Evolutionary conservation across 345 rosid species (phyloP), one percentile per base, ranked within the genome.

Genomic region (Lepidium didymum): DNA sequence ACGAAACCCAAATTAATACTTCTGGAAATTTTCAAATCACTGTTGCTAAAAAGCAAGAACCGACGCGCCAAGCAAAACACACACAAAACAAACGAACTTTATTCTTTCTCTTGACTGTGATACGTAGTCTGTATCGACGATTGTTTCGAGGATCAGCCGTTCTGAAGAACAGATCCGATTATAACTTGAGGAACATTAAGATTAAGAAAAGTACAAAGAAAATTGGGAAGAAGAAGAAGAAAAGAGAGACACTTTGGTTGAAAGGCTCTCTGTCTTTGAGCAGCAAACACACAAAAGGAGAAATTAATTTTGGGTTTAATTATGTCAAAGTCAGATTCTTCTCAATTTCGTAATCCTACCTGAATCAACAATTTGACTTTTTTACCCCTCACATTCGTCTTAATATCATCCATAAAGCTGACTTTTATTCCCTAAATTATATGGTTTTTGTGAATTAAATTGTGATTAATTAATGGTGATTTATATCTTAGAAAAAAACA

Each of bases 241-340:
- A 58, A 67, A 67, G 57, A 60, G 69, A 54, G 69, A 74, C 69
- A 46, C 73, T 44, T 67, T 54, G 52, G 74, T 68, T 68, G 65
- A 47, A 62, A 74, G 74, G 78, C 31, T 5, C 31, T 19, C 21
- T 36, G 68, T 67, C 56, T 74, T 60, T 74, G 72, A 66, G 77
- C 67, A 73, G 34, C 72, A 57, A 43, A 37, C 18, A 53, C 44
- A 64, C 14, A 54, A 42, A 13, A 6, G 1, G 0, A 25, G 35
- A 34, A 47, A 49, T 23, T 15, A 23, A 15, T 3, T 18, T 66
- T 51, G 51, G 51, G 4, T 52, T 52, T 72, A 27, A 27, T 42
- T 66, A 66, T 58, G 34, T 51, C 31, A 42, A 27, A 43, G 18
- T 67, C 42, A 67, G 68, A 60, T 67, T 67, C 51, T 59, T 74